These are phyloP conservation scores for Penicillium lagena DNA, from an alignment of 495 filamentous ascomycete genomes.

Conservation along the genomic window DNA sequence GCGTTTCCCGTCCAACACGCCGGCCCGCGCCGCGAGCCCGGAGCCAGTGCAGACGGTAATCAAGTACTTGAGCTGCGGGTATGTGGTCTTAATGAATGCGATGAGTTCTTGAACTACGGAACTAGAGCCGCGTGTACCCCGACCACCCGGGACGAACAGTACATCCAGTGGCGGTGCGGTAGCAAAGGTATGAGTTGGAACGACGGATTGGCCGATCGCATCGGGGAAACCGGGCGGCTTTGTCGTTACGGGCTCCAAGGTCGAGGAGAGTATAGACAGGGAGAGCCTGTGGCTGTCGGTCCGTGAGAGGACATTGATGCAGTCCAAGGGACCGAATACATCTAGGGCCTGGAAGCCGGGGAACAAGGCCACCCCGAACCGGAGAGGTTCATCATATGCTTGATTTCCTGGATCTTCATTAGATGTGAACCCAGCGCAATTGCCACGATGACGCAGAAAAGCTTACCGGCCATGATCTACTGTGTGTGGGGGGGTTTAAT, in stretches of 20 bases:
- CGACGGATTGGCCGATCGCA: conserved; percentile 33
- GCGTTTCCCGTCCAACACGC: conserved; percentile 49
- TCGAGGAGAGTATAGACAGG: conserved; percentile 38
- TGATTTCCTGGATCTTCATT: too few species aligned
- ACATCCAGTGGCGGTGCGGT: conserved; percentile 45
- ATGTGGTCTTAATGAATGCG: conserved; percentile 36
- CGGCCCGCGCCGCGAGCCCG: conserved; percentile 43
- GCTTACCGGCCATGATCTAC: too few species aligned
- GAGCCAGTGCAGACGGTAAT: conserved; percentile 59
- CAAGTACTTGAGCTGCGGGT: conserved; percentile 45
- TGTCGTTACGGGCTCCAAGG: conserved; percentile 47
- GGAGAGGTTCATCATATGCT: conserved; percentile 2
- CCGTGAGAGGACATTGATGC: conserved; percentile 48
- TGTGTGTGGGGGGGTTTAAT: too few species aligned
- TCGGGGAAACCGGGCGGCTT: conserved; percentile 4
- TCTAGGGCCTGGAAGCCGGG: conserved; percentile 38
- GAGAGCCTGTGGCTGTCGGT: conserved; percentile 11
- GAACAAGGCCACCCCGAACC: conserved; percentile 21
- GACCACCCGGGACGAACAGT: conserved; percentile 60
- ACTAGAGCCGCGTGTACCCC: conserved; percentile 35
- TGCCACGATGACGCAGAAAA: too few species aligned
- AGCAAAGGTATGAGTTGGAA: conserved; percentile 58
- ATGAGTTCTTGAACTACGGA: conserved; percentile 22
- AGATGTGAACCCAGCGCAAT: too few species aligned
- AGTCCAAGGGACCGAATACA: conserved; percentile 56